phyloP scores from a whole-genome alignment of 1,139 yeast species.

The Suhomyces atakaporum region DNA sequence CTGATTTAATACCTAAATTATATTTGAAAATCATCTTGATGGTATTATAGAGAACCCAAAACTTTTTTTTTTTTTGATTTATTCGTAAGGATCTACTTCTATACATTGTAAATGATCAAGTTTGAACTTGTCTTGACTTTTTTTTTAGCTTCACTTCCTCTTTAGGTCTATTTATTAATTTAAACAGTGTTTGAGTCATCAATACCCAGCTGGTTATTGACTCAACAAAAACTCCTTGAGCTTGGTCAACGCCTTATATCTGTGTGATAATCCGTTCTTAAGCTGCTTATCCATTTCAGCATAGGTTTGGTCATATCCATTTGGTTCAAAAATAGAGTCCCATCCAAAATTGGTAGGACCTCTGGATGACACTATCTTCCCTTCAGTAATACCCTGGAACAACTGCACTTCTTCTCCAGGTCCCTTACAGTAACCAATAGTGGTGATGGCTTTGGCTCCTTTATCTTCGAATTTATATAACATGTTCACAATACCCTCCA shows the following conservation, averaged over 20 bases:
- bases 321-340: slow-evolving; percentile 89
- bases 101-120: no score
- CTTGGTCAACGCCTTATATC: slow-evolving; percentile 78
- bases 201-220: slow-evolving; percentile 19
- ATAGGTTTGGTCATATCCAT: slow-evolving; percentile 68
- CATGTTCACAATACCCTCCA: slow-evolving; percentile 74
- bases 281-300: slow-evolving; percentile 85
- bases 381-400: slow-evolving; percentile 85
- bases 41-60: no score
- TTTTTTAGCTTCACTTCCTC: not conserved
- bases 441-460: slow-evolving; percentile 84
- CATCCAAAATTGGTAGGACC: slow-evolving; percentile 89
- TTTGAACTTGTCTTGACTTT: not conserved
- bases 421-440: slow-evolving; percentile 88
- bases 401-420: slow-evolving; percentile 70
- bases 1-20: no score
- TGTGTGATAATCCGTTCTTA: slow-evolving; percentile 83
- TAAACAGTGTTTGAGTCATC: no score
- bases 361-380: slow-evolving; percentile 73
- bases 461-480: slow-evolving; percentile 80
- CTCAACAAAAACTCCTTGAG: slow-evolving; percentile 57
- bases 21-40: no score
- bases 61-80: no score
- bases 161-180: slow-evolving; percentile 3
- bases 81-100: not conserved